A percentile compares a stretch with the other conserved stretches of the same genome.
These are phyloP conservation scores for Russula earlei DNA, from an alignment of 768 basidiomycete genomes.

Conservation along the genomic window DNA sequence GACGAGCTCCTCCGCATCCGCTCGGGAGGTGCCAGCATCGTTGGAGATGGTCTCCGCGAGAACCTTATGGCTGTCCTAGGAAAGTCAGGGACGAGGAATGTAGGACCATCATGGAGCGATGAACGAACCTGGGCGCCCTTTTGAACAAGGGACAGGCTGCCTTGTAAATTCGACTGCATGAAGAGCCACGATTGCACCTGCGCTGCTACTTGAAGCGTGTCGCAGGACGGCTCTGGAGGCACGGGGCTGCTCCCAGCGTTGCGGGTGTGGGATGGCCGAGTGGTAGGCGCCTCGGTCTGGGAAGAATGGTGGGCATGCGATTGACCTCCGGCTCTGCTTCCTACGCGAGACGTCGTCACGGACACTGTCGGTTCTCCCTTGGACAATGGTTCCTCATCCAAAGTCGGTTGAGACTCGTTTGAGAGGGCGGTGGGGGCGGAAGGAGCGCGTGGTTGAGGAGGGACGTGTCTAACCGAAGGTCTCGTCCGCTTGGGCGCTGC, in stretches of 20 bases:
- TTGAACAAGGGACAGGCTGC: conserved; percentile 37
- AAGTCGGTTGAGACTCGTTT: neutral
- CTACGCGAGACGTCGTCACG: neutral
- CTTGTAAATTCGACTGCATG: conserved; percentile 49
- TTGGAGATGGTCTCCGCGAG: neutral
- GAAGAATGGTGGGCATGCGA: neutral
- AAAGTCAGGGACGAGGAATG: neutral
- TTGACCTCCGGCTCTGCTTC: neutral
- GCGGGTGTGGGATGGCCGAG: neutral
- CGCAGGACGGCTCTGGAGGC: neutral
- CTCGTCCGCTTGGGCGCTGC: conserved; percentile 1
- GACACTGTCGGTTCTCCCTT: neutral
- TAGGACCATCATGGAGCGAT: neutral
- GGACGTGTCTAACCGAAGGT: neutral
- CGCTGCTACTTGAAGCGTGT: conserved; percentile 38
- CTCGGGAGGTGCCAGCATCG: neutral
- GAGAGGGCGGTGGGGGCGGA: neutral
- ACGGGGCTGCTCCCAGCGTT: neutral
- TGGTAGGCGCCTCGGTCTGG: neutral
- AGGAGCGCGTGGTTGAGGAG: neutral
- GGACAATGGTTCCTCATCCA: neutral
- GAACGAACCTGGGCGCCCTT: conserved; percentile 24
- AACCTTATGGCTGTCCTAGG: conserved; percentile 6
- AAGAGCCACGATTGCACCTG: conserved; percentile 51
- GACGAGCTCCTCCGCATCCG: neutral